These are phyloP conservation scores for Senna tora DNA, from an alignment of 306 rosid species.

Conservation along the genomic window DNA sequence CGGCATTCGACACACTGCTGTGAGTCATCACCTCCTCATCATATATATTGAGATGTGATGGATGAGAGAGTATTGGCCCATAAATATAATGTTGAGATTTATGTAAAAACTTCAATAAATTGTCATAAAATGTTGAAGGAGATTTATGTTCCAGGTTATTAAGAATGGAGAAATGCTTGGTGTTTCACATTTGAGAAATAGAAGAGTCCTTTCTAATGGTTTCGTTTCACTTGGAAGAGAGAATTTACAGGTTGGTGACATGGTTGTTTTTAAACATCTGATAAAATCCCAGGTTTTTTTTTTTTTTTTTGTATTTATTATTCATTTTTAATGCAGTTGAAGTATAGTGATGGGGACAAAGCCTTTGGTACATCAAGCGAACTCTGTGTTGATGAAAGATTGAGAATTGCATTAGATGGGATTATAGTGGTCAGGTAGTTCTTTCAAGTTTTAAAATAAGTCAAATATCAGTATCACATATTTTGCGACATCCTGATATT, in stretches of 20 bases:
- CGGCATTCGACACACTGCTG: constrained; percentile 92
- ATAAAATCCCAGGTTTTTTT: too few relatives aligned
- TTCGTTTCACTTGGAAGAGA: constrained; percentile 91
- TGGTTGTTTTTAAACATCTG: constrained; percentile 28
- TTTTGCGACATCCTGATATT: constrained; percentile 41
- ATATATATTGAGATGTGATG: constrained; percentile 30
- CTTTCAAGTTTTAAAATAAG: constrained; percentile 38
- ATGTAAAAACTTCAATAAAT: not conserved
- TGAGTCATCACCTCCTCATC: constrained; percentile 54
- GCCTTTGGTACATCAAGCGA: constrained; percentile 95
- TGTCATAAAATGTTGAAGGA: constrained; percentile 21
- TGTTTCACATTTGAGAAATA: constrained; percentile 91
- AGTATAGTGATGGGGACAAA: constrained; percentile 95
- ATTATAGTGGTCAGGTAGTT: constrained; percentile 90
- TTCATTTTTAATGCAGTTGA: constrained; percentile 62
- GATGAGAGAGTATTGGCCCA: constrained; percentile 15
- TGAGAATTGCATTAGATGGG: constrained; percentile 93
- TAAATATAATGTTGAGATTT: constrained; percentile 11
- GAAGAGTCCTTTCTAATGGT: constrained; percentile 93
- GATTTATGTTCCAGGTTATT: constrained; percentile 68
- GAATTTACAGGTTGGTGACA: constrained; percentile 79
- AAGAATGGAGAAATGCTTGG: constrained; percentile 99
- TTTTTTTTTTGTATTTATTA: too few relatives aligned
- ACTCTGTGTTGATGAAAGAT: constrained; percentile 89
- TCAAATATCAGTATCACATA: constrained; percentile 24